Percentiles rank a stretch among this genome's conserved stretches.
phyloP scores from a whole-genome alignment of 208 protist species.

The Trypanosoma boissoni region DNA sequence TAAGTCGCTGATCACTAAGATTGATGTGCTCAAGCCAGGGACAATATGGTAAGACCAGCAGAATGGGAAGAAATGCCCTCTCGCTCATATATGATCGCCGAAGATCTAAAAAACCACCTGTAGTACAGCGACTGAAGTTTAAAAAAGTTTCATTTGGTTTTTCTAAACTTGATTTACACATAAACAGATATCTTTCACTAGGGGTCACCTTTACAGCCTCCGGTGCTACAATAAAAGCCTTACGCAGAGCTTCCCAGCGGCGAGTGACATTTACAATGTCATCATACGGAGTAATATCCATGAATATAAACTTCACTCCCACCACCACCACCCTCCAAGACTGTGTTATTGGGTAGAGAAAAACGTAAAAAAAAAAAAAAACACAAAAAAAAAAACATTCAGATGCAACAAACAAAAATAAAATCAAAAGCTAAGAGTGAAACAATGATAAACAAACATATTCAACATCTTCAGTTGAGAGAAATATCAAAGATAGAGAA shows the following conservation, averaged over 20 bases:
- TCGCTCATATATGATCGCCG: conserved; percentile 36
- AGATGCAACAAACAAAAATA: no score
- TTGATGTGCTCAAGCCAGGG: conserved; percentile 34
- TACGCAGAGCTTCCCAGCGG: conserved; percentile 18
- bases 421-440: no score
- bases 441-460: no score
- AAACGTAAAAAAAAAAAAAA: not conserved
- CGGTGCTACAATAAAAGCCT: conserved; percentile 3
- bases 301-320: no score
- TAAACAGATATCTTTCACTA: conserved; percentile 20
- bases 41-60: conserved; percentile 43
- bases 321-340: no score
- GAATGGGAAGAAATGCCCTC: conserved; percentile 31
- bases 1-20: conserved; percentile 37
- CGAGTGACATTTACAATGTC: conserved; percentile 26
- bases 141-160: conserved; percentile 19
- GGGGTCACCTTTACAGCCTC: conserved; percentile 21
- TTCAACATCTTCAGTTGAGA: no score
- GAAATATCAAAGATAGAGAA: no score
- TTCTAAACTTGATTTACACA: conserved; percentile 26
- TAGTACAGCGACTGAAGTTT: conserved; percentile 8
- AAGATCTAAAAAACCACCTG: conserved; percentile 20
- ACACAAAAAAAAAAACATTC: no score
- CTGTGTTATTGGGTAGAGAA: not conserved
- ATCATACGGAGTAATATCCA: conserved; percentile 25